Evolutionary conservation across 2,329 filamentous ascomycete genomes (phyloP), one percentile per base, ranked within the genome.

Genomic region (Pestalotiopsis sp.): DNA sequence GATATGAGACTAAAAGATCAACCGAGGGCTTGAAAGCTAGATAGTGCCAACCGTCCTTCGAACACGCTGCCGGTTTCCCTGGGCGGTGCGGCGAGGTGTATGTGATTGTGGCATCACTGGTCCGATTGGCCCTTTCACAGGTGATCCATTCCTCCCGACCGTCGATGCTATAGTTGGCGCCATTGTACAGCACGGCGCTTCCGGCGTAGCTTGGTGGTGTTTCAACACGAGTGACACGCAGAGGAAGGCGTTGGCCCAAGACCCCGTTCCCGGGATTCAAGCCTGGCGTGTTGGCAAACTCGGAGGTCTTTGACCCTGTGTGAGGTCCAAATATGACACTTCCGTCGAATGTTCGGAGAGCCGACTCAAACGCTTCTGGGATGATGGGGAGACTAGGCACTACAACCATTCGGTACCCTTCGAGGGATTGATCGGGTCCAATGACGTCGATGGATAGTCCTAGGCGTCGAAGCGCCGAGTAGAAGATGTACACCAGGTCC

Each of bases 191-290:
- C 12, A 74, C 67, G 31, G 71, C 71, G 61, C 72, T 73, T 17
- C 64, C 52, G 4, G 73, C 73, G 41, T 71, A 74, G 11, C 17
- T 36, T 4, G 73, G 72, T 14, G 73, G 73, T 31, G 73, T 73
- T 60, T 74, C 73, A n/a, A 74, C 70, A 17, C 73, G 73, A 12
- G 72, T 73, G 3, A 74, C 73, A 31, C 72, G 70, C 71, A 73
- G 68, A 17, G 73, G 73, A 7, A 74, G 66, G 13, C 66, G 70
- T n/a, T 71, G 69, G 14, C 70, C 64, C 31, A 74, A 57, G 2
- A 68, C 68, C 60, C 71, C 71, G 25, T 60, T 58, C 9, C 68
- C 68, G n/a, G 73, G 73, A 65, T 71, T 73, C 20, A 73, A 68
- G 14, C 73, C 73, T 1, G 72, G 68, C 1, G 68, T 68, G n/a